Percentiles rank a stretch among this genome's conserved stretches.
Evolutionary conservation across 1,284 basidiomycete species (phyloP).

Genomic region (Rhodotorula mucilaginosa): DNA sequence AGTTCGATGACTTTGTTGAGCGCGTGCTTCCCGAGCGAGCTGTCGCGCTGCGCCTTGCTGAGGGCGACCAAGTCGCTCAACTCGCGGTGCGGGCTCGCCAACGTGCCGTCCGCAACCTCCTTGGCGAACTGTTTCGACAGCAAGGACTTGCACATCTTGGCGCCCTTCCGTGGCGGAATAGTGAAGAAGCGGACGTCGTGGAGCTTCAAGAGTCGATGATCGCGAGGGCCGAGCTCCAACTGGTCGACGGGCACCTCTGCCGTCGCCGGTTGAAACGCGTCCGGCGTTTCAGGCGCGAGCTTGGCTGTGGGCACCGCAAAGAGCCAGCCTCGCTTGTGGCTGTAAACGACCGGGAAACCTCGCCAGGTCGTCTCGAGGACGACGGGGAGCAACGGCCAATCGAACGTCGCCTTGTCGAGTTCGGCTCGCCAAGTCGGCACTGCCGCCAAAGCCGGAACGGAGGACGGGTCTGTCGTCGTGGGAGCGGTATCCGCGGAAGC

Average conservation of each 20-base stretch:
- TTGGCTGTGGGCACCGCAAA: constrained; percentile 32
- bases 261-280: constrained; percentile 32
- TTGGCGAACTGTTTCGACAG: constrained; percentile 16
- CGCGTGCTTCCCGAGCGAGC: not conserved
- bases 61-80: constrained; percentile 2
- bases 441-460: not conserved
- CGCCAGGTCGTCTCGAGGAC: constrained; percentile 41
- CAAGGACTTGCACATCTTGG: not conserved
- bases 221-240: constrained; percentile 19
- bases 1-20: constrained; percentile 20
- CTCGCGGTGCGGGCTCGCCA: constrained; percentile 28
- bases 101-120: constrained; percentile 21
- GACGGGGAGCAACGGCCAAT: constrained; percentile 38
- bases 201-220: constrained; percentile 27
- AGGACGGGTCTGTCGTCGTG: not conserved
- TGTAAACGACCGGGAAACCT: constrained; percentile 38
- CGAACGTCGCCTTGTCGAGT: constrained; percentile 23
- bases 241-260: constrained; percentile 43
- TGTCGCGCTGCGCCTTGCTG: not conserved
- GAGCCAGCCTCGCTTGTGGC: constrained; percentile 43
- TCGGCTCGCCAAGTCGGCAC: constrained; percentile 20
- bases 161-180: not conserved
- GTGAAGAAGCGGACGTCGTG: constrained; percentile 16
- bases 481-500: not conserved
- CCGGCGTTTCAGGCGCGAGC: constrained; percentile 2